These are phyloP conservation scores for Tieghemiomyces parasiticus DNA, from an alignment of 192 early-diverging fungal species.

Conservation along the genomic window DNA sequence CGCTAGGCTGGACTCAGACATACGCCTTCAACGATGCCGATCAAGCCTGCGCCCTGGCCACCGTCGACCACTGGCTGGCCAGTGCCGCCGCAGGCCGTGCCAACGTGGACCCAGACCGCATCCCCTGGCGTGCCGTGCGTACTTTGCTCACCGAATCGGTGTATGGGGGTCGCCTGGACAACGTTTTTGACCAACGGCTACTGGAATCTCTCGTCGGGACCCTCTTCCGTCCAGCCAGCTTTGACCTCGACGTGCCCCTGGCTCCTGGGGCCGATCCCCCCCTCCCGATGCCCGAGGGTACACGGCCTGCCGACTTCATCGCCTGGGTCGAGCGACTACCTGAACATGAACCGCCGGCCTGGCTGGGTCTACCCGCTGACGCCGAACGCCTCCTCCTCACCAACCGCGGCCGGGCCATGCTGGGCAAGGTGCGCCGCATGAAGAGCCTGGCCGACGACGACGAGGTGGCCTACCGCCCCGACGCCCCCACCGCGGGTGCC, in stretches of 20 bases:
- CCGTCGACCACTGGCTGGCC: constrained; percentile 90
- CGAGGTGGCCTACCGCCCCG: constrained; percentile 33
- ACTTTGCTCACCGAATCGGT: constrained; percentile 74
- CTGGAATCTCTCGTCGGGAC: constrained; percentile 73
- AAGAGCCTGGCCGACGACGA: constrained; percentile 68
- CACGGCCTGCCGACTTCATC: constrained; percentile 66
- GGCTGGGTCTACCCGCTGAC: constrained; percentile 88
- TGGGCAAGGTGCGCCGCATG: constrained; percentile 79
- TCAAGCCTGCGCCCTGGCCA: constrained; percentile 74
- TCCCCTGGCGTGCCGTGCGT: constrained; percentile 92
- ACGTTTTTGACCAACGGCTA: constrained; percentile 71
- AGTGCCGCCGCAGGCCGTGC: constrained; percentile 55
- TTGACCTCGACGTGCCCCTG: constrained; percentile 66
- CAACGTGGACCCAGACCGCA: constrained; percentile 85
- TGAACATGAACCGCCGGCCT: constrained; percentile 87
- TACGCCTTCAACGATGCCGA: constrained; percentile 99
- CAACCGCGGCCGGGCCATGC: constrained; percentile 57
- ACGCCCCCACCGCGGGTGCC: constrained; percentile 12
- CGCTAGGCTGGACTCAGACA: constrained; percentile 91
- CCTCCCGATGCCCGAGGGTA: constrained; percentile 75
- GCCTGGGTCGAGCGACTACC: constrained; percentile 79
- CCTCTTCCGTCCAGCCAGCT: constrained; percentile 65
- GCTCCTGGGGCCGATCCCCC: constrained; percentile 27
- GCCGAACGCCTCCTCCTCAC: constrained; percentile 84
- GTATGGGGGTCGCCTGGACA: constrained; percentile 97